Base-by-base conservation (phyloP, 306 rosid species). In the Comarum palustre region DNA sequence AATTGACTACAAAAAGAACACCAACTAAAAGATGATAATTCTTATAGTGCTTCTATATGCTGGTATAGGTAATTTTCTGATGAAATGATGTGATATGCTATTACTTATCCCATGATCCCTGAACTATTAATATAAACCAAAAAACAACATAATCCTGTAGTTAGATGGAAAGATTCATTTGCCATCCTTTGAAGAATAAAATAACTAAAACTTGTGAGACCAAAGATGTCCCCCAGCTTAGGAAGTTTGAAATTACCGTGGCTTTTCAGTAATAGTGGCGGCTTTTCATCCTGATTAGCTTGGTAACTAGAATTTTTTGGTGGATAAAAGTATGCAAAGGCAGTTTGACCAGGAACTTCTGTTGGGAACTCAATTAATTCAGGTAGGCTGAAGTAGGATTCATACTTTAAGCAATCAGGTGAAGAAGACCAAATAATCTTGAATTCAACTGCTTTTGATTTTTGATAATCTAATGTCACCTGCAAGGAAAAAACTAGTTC, bases 351-450 rank as follows among this genome's bases (percentile, higher is more conserved):
- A 24, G 91, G 87, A 79, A 94, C 90, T 82, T 85, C 95, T 50
- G 98, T 91, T 79, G 96, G 97, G 83, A 94, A 94, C 80, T 91
- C 97, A 71, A 91, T 85, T 19, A 94, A 74, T 80, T 91, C 96
- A 5, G 98, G 97, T 74, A 85, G 61, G 78, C 96, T 94, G 79
- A 85, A 78, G 83, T 88, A 94, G 3, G 89, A 76, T 80, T 82
- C 74, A 78, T 78, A 91, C 58, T 88, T 88, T 36, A 80, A 79
- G 85, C 86, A 81, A 81, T 94, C 99, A 0, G 96, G 92, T 1
- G 97, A 88, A 57, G 99, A 90, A 58, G 96, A 88, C 99, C 99
- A 94, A 41, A 85, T 71, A 72, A 91, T 83, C 47, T 75, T 77
- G 85, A 90, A 91, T 45, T 80, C 87, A 61, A 81, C 88, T 74